Evolutionary conservation across 306 rosid genomes (phyloP).

Genomic region (Vachellia pachyceras): DNA sequence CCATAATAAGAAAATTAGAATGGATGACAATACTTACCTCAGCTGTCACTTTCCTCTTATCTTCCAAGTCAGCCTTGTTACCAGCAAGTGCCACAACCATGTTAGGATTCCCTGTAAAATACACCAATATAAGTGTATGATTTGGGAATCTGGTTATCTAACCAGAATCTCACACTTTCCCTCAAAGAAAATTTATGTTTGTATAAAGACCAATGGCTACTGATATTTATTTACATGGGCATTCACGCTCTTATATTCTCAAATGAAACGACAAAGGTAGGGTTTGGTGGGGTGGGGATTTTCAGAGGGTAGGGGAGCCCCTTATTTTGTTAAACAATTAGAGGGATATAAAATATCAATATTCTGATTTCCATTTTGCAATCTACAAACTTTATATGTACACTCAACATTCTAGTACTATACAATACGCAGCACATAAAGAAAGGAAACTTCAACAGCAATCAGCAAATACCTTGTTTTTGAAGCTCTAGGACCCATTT

Average conservation of each 20-base stretch:
- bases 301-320: not conserved
- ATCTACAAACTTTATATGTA: constrained; percentile 20
- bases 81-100: constrained; percentile 73
- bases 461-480: constrained; percentile 43
- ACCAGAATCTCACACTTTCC: not conserved
- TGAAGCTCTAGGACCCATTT: constrained; percentile 53
- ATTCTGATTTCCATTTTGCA: constrained; percentile 19
- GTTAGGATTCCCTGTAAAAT: constrained; percentile 61
- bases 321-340: too few relatives aligned
- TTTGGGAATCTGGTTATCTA: constrained; percentile 30
- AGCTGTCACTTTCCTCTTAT: constrained; percentile 61
- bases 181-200: not conserved
- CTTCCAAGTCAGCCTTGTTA: constrained; percentile 70
- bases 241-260: not conserved
- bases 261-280: not conserved
- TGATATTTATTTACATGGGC: not conserved
- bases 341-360: not conserved
- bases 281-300: too few relatives aligned
- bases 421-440: not conserved
- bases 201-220: not conserved
- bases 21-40: constrained; percentile 47
- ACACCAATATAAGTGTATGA: constrained; percentile 20
- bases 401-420: not conserved
- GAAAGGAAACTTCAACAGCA: not conserved
- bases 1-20: not conserved